Evolutionary conservation across 2,329 filamentous ascomycete genomes (phyloP).

Genomic region (Onygena corvina): DNA sequence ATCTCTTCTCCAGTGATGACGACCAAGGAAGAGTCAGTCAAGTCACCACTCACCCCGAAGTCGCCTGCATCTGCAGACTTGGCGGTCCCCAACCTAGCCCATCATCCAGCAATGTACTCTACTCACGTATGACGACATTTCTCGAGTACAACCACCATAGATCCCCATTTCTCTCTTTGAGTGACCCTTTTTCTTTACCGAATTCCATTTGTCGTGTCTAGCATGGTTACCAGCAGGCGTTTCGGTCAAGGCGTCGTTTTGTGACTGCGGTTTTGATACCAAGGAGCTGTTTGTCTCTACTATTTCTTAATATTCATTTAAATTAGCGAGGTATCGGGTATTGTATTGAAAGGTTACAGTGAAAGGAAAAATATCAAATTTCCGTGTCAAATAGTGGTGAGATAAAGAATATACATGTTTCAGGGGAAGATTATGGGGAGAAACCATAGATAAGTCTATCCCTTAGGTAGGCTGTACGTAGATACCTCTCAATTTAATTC

Average conservation of each 20-base stretch:
- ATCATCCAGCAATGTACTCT: constrained; percentile 40
- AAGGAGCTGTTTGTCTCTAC: neutral
- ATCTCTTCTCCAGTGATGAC: constrained; percentile 45
- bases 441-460: no score
- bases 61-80: constrained; percentile 31
- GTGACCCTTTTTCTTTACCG: neutral
- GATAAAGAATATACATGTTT: no score
- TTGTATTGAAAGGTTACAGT: neutral
- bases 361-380: neutral
- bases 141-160: neutral
- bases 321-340: neutral
- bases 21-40: constrained; percentile 41
- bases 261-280: neutral
- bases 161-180: neutral
- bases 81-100: constrained; percentile 43
- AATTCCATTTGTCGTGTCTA: neutral
- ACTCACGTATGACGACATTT: constrained; percentile 11
- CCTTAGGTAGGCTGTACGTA: no score
- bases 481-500: no score
- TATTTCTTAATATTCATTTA: neutral
- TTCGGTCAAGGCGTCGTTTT: neutral
- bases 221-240: neutral
- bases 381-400: no score
- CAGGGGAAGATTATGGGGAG: no score
- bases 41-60: constrained; percentile 34